Base-by-base conservation (phyloP, 2,329 filamentous ascomycete species). In the Cercospora sp. region DNA sequence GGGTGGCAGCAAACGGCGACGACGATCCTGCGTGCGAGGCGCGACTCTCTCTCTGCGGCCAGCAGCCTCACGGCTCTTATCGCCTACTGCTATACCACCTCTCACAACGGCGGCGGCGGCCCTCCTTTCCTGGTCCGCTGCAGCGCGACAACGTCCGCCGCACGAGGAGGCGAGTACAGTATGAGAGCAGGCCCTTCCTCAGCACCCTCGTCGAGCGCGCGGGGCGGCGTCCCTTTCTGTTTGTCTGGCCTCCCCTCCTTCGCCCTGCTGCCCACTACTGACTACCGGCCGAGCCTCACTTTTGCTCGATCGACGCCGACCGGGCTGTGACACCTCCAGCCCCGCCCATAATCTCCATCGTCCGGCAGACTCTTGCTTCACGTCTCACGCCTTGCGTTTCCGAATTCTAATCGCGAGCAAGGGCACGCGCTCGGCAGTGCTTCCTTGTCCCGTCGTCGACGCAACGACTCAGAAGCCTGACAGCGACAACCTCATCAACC, bases 351-450 rank as follows among this genome's bases (percentile, higher is more conserved):
- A 66, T 64, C 68, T 68, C 63, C 31, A 59, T 68, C 66, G 69
- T 65, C 66, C 65, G 66, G 62, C 65, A 67, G 59, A 64, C 67
- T 71, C 67, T 69, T 66, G 65, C 65, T 67, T 67, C 62, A 63
- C 66, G 65, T 72, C 71, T 71, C 65, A 73, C 71, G 72, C 73
- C 73, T 75, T 73, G 73, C 73, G 67, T 74, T 72, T 74, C 69
- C 68, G 63, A 73, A 70, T 71, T 64, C 65, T 69, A 71, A 69
- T 68, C 67, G 69, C 69, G 68, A 68, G 70, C 72, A 70, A 73
- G 69, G 67, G 65, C 69, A 28, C 67, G 36, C 58, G 18, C 66
- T 67, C 72, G 70, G 72, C 71, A 69, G 64, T 65, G 65, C 69
- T 68, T 69, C 71, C 72, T 67, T 68, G 70, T 70, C 69, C 70